Base-by-base conservation (phyloP, 148 eudicot species). In the Fagopyrum tataricum region DNA sequence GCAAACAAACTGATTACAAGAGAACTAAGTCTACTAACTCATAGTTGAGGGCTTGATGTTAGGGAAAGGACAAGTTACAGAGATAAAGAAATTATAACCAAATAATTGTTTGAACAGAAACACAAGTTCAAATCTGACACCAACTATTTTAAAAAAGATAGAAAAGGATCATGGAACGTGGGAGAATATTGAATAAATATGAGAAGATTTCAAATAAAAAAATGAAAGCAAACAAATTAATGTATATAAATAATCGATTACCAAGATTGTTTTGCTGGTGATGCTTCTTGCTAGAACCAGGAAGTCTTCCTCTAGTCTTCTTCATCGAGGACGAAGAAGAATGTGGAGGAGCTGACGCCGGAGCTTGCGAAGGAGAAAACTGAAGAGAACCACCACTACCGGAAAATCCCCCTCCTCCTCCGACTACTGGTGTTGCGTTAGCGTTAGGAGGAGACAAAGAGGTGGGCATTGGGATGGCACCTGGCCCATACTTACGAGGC, bases 401-500 rank as follows among this genome's bases (percentile, higher is more conserved):
- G 7, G 40, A 11, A 15, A 21, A 21, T 2, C 26, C 26, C 13
- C 31, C 62, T 21, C 62, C 62, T 56, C 31, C 62, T 56, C 12
- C 62, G 2, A 43, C 61, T 7, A 74, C 62, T 44, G 61, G 21
- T 15, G 77, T 71, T 0, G 48, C 52, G 31, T 14, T 39, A 13
- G 23, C 75, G 41, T 24, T 26, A 40, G 61, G 8, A 62, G 78
- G 70, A 0, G 81, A 72, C 15, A 74, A 42, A 0, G 37, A 31
- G 37, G 37, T 0, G 37, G 37, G 37, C 37, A 2, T 31, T 31
- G 37, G 37, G 44, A 82, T 51, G 7, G 79, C 79, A 72, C 80
- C 89, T 10, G 84, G 68, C 15, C 74, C 81, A 70, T 86, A 84
- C 83, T 86, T 86, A 74, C 87, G 76, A 5, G 89, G 89, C 74